Base-by-base conservation (phyloP, 1,284 basidiomycete species). In the Inonotus obliquus region DNA sequence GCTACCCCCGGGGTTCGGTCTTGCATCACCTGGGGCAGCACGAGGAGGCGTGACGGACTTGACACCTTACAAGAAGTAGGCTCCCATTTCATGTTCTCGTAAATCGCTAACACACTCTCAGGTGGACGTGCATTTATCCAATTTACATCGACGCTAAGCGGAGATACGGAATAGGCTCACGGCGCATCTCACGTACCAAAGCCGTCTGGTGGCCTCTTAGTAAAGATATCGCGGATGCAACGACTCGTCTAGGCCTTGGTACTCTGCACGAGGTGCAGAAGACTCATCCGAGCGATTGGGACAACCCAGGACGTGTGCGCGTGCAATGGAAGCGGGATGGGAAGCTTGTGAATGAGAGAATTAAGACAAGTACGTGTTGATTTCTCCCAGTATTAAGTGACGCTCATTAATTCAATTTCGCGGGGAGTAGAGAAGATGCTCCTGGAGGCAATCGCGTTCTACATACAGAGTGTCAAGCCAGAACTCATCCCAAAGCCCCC, bases 101-200 rank as follows among this genome's bases (percentile, higher is more conserved):
- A 44, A 9, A 21, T 44, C 25, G 61, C 10, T 13, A 54, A 21
- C 53, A 35, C 57, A 54, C 61, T 61, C 65, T 11, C 70, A 94
- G 93, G 69, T 98, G 95, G 95, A 90, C 92, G 63, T 90, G 91
- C 68, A 83, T 98, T 70, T 99, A 99, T 73, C 96, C 96, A 2
- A 91, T 97, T 69, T 98, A 98, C 76, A 87, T 98, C 66, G 96
- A 99, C 73, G 94, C 95, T 51, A 98, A 98, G 74, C 88, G 89
- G 11, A 87, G 93, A 2, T 91, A 91, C 72, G 84, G 86, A 7
- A 87, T 83, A 9, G 93, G 94, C 17, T 85, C 91, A 67, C 85
- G 96, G 44, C 84, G 95, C 57, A 85, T 98, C 35, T 77, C 87
- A 21, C 84, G 94, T 57, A 80, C 84, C 61, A 87, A 92, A 72